These are phyloP conservation scores for Fusarium sp. DNA, from an alignment of 2,329 filamentous ascomycete genomes.

Conservation along the genomic window DNA sequence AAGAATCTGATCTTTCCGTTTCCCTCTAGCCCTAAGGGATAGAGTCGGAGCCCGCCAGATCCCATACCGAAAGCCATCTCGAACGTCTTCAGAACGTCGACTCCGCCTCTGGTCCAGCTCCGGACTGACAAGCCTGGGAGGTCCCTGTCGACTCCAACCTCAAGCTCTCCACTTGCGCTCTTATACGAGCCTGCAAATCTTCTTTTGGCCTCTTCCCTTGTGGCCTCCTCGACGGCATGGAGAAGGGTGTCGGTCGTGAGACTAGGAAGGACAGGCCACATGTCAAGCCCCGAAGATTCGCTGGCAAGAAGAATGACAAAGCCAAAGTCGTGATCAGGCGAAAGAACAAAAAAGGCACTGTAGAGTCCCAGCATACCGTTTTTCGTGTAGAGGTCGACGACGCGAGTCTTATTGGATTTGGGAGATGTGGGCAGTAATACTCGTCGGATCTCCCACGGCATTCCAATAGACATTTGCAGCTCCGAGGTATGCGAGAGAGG, in stretches of 20 bases:
- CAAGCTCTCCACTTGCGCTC: not conserved
- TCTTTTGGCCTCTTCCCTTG: not conserved
- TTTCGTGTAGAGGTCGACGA: constrained; percentile 60
- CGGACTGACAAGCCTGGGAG: not conserved
- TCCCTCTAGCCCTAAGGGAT: not conserved
- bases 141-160: not conserved
- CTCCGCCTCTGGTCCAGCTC: constrained; percentile 1
- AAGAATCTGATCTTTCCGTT: not conserved
- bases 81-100: not conserved
- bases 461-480: constrained; percentile 52
- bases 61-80: not conserved
- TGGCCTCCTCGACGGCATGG: not conserved
- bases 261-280: not conserved
- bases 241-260: not conserved
- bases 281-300: not conserved
- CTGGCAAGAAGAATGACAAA: constrained; percentile 29
- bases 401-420: constrained; percentile 46
- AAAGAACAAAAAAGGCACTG: constrained; percentile 51
- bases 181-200: not conserved
- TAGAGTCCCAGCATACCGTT: constrained; percentile 54
- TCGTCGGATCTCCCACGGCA: constrained; percentile 60
- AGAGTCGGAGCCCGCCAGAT: not conserved
- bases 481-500: constrained; percentile 52
- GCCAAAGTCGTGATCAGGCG: constrained; percentile 57
- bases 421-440: constrained; percentile 1